Conservation (phyloP, 139 green algal genomes). For the Mesostigma viride region DNA sequence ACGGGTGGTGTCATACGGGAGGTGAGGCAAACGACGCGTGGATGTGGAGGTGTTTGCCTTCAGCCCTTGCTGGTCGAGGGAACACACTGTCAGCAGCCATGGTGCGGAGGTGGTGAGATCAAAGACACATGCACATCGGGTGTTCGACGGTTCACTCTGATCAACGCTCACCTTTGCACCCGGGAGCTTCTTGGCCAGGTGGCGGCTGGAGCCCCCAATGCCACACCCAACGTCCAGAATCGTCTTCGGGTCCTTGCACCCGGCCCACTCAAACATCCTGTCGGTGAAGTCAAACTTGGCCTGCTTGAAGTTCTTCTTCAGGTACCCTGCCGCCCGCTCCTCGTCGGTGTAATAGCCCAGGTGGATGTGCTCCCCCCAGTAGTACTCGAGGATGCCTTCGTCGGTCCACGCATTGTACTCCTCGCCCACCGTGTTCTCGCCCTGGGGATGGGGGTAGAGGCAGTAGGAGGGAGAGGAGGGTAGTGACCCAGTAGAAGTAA, state of each 20-base stretch:
- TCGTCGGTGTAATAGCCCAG: conserved; percentile 79
- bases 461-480: too few species aligned
- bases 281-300: conserved; percentile 90
- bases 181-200: conserved; percentile 63
- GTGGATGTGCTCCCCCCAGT: conserved; percentile 96
- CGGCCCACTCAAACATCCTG: conserved; percentile 62
- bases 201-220: conserved; percentile 76
- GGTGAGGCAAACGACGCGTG: too few species aligned
- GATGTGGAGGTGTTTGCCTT: too few species aligned
- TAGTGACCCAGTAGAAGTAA: too few species aligned
- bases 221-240: conserved; percentile 90
- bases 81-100: too few species aligned
- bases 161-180: conserved; percentile 56
- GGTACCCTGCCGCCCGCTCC: conserved; percentile 44
- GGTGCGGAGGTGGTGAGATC: too few species aligned
- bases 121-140: too few species aligned
- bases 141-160: too few species aligned
- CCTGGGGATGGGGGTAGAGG: too few species aligned
- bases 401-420: conserved; percentile 90
- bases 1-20: too few species aligned
- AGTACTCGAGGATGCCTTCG: conserved; percentile 72
- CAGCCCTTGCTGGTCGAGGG: too few species aligned
- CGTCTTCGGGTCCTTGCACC: conserved; percentile 7
- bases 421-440: conserved; percentile 53
- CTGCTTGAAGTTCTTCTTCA: conserved; percentile 82